Evolutionary conservation across 371 early-diverging fungal species (phyloP).

Genomic region (Mucor circinelloides): DNA sequence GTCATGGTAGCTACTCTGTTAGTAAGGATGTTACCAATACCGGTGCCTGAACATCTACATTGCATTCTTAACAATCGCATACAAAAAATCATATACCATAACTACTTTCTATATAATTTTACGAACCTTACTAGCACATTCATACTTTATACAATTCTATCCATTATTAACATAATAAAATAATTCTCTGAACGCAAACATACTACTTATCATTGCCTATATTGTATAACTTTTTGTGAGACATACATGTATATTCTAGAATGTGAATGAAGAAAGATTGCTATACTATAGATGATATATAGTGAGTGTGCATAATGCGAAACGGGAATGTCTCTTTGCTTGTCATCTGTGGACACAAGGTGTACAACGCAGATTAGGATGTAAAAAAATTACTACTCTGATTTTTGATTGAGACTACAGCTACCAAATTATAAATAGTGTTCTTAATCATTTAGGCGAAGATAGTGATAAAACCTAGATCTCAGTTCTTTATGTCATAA

Average conservation of each 20-base stretch:
- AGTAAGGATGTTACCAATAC: slow-evolving; percentile 40
- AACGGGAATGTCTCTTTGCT: background rate
- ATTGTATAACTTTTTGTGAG: too few species aligned
- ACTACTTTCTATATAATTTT: background rate
- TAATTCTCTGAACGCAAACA: background rate
- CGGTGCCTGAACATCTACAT: slow-evolving; percentile 28
- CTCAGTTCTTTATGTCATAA: too few species aligned
- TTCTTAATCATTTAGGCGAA: background rate
- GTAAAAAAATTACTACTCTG: background rate
- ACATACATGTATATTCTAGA: too few species aligned
- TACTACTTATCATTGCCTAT: background rate
- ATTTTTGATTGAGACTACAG: background rate
- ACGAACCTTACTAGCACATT: background rate
- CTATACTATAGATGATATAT: too few species aligned
- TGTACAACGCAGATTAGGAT: background rate
- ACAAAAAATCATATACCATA: background rate
- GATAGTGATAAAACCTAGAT: background rate
- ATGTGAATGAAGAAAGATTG: too few species aligned
- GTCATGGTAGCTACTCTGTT: slow-evolving; percentile 20
- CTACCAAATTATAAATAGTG: background rate
- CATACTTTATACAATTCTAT: background rate
- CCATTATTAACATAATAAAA: background rate
- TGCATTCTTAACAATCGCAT: slow-evolving; percentile 25
- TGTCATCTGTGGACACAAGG: background rate
- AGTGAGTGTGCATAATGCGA: too few species aligned